A percentile compares a stretch with the other conserved stretches of the same genome.
These are phyloP conservation scores for Babesia sp. DNA, from an alignment of 169 alveolate genomes.

Conservation along the genomic window DNA sequence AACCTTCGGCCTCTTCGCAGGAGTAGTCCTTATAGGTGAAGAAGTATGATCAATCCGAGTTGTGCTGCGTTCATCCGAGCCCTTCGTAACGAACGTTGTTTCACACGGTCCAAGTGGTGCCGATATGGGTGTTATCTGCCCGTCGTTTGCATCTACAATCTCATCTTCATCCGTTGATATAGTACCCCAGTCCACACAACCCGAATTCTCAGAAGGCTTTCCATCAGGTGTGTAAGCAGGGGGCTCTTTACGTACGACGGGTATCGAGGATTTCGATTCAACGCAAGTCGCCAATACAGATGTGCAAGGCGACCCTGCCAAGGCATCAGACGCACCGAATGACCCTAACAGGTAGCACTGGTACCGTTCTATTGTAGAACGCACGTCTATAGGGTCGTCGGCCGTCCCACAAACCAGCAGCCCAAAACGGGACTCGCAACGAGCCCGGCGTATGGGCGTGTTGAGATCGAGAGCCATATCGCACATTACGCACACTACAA, in stretches of 20 bases:
- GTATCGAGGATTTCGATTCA: not conserved
- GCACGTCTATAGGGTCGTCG: conserved; percentile 52
- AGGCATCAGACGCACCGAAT: not conserved
- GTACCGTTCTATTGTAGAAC: conserved; percentile 4
- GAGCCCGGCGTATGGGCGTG: conserved; percentile 20
- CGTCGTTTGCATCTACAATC: not conserved
- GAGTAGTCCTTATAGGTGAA: conserved; percentile 7
- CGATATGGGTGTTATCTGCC: not conserved
- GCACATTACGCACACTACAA: conserved; percentile 13
- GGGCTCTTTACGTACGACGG: not conserved
- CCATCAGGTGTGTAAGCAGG: not conserved
- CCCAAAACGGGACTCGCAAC: conserved; percentile 3
- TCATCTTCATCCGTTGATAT: conserved; percentile 7
- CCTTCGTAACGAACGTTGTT: not conserved
- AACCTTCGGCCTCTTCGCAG: conserved; percentile 27
- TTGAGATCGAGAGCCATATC: conserved; percentile 15
- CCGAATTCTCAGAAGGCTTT: not conserved
- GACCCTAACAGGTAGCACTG: not conserved
- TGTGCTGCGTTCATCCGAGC: not conserved
- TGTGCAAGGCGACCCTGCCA: not conserved
- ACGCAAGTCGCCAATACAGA: not conserved
- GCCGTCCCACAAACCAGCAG: conserved; percentile 55
- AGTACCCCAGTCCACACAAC: conserved; percentile 18
- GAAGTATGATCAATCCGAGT: not conserved
- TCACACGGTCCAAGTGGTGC: not conserved